Evolutionary conservation across 305 asterid genomes (phyloP).

Genomic region (Fraxinus latifolia): DNA sequence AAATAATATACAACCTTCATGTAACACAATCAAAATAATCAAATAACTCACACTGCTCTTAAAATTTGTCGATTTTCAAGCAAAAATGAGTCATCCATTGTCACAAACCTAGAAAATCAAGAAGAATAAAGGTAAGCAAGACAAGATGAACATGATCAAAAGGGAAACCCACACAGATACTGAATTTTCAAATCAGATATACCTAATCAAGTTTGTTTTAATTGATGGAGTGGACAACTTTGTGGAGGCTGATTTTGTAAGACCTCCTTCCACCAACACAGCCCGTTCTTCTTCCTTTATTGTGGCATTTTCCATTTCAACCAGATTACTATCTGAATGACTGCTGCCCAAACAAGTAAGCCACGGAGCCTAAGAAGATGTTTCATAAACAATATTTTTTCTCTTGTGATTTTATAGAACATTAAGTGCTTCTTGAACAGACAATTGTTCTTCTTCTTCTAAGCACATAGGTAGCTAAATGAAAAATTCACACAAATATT

Average conservation of each 20-base stretch:
- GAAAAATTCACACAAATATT: neutral
- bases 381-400: neutral
- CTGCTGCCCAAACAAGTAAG: constrained; percentile 40
- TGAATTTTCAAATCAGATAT: constrained; percentile 19
- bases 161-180: constrained; percentile 2
- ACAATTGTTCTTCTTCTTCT: neutral
- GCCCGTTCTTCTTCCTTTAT: constrained; percentile 73
- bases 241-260: constrained; percentile 55
- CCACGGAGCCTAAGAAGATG: constrained; percentile 15
- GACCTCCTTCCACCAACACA: constrained; percentile 79
- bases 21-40: constrained; percentile 10
- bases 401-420: neutral
- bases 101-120: constrained; percentile 55
- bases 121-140: constrained; percentile 18
- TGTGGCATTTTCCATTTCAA: constrained; percentile 50
- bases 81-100: constrained; percentile 83
- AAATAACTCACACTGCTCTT: constrained; percentile 69
- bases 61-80: constrained; percentile 72
- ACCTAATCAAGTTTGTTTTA: constrained; percentile 69
- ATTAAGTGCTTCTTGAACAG: neutral
- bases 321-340: constrained; percentile 79
- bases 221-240: constrained; percentile 51
- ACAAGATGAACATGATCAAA: constrained; percentile 7
- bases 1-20: constrained; percentile 19
- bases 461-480: neutral